Percentiles rank a stretch among this genome's conserved stretches.
Conservation (phyloP, 257 asterid species). For the Forsythia viridissima region DNA sequence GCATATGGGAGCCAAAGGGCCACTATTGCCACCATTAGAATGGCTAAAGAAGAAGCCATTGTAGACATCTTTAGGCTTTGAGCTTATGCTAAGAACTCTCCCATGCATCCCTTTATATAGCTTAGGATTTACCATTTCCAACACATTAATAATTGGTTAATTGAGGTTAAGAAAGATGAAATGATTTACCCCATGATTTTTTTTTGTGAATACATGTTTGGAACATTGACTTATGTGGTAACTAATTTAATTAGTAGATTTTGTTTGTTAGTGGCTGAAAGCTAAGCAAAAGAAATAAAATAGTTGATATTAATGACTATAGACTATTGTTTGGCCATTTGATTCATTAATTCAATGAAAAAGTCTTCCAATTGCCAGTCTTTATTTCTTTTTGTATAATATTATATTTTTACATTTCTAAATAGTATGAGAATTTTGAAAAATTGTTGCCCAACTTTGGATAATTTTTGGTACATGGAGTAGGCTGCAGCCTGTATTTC, state of each 20-base stretch:
- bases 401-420: neutral
- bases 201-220: conserved; percentile 16
- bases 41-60: conserved; percentile 30
- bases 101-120: conserved; percentile 28
- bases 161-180: conserved; percentile 3
- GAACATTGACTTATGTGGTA: conserved; percentile 20
- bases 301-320: neutral
- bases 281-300: neutral
- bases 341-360: conserved; percentile 26
- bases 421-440: neutral
- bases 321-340: neutral
- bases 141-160: neutral
- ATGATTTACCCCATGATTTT: conserved; percentile 20
- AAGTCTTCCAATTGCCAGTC: conserved; percentile 22
- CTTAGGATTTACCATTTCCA: conserved; percentile 21
- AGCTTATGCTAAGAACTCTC: neutral
- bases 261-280: conserved; percentile 18
- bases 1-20: conserved; percentile 27
- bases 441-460: conserved; percentile 15
- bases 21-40: conserved; percentile 31
- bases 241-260: conserved; percentile 2
- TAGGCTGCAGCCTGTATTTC: neutral
- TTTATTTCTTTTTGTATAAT: neutral
- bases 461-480: conserved; percentile 15
- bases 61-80: conserved; percentile 26